These are phyloP conservation scores for Teunomyces gatunensis DNA, from an alignment of 805 yeast species.

Conservation along the genomic window DNA sequence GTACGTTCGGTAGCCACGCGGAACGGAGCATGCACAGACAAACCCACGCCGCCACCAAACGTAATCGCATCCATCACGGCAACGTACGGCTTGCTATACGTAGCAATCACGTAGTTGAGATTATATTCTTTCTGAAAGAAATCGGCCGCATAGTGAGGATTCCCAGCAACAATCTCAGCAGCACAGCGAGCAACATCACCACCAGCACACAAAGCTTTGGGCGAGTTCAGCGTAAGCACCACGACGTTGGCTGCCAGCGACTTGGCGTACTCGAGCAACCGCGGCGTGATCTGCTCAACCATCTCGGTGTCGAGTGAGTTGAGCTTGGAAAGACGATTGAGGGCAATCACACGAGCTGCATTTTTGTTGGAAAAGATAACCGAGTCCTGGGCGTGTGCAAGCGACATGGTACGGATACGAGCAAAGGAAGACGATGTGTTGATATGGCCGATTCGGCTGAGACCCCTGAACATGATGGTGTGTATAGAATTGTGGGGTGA, in stretches of 20 bases:
- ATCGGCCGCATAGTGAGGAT: slow-evolving; percentile 49
- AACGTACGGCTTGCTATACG: slow-evolving; percentile 86
- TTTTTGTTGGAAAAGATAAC: slow-evolving; percentile 63
- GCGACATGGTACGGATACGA: slow-evolving; percentile 4
- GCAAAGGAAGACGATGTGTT: neutral
- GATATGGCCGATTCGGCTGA: neutral
- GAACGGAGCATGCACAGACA: slow-evolving; percentile 87
- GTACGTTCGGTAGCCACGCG: slow-evolving; percentile 92
- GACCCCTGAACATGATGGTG: slow-evolving; percentile 3
- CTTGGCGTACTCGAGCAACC: slow-evolving; percentile 74
- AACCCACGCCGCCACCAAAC: slow-evolving; percentile 98
- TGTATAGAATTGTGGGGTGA: neutral
- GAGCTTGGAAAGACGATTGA: slow-evolving; percentile 79
- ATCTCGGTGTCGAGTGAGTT: slow-evolving; percentile 80
- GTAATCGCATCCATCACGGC: slow-evolving; percentile 87
- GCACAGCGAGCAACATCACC: slow-evolving; percentile 91
- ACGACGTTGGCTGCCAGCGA: slow-evolving; percentile 62
- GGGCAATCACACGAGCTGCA: slow-evolving; percentile 67
- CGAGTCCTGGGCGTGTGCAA: slow-evolving; percentile 40
- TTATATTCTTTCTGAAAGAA: slow-evolving; percentile 82
- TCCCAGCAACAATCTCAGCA: slow-evolving; percentile 47
- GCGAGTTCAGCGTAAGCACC: slow-evolving; percentile 62
- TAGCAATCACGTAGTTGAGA: slow-evolving; percentile 72
- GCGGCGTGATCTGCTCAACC: slow-evolving; percentile 69
- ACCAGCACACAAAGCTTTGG: slow-evolving; percentile 87